phyloP scores from a whole-genome alignment of 208 protist species.

The Trypanosoma caninum region DNA sequence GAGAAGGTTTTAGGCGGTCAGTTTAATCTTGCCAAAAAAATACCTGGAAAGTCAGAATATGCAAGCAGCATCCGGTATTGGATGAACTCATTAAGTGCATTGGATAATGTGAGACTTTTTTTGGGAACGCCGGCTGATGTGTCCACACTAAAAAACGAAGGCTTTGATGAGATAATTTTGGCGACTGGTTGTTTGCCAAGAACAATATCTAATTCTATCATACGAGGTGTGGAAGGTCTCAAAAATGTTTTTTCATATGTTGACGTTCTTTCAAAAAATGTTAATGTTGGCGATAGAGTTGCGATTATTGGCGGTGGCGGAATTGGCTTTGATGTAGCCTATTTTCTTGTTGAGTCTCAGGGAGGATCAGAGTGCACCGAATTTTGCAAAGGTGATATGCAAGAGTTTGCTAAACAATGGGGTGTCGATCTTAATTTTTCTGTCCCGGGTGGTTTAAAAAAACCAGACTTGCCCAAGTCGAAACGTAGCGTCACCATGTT shows the following conservation, averaged over 20 bases:
- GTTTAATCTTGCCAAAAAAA: conserved; percentile 80
- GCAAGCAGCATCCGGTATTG: conserved; percentile 79
- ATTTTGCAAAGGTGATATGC: conserved; percentile 29
- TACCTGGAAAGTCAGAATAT: conserved; percentile 88
- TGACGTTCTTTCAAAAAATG: conserved; percentile 66
- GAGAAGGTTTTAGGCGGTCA: conserved; percentile 58
- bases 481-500: conserved; percentile 54
- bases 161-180: conserved; percentile 70
- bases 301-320: conserved; percentile 91
- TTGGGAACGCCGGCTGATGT: conserved; percentile 24
- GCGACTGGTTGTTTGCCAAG: conserved; percentile 79
- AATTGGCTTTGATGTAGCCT: conserved; percentile 91
- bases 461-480: conserved; percentile 18
- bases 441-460: conserved; percentile 41
- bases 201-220: conserved; percentile 41
- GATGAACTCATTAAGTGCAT: conserved; percentile 25
- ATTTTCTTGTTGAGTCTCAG: conserved; percentile 64
- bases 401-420: conserved; percentile 66
- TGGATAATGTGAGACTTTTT: conserved; percentile 35
- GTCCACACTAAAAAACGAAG: conserved; percentile 19
- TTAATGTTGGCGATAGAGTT: conserved; percentile 63
- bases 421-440: conserved; percentile 23
- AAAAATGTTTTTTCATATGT: conserved; percentile 80
- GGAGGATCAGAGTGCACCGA: background rate
- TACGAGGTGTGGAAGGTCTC: conserved; percentile 47